Percentiles rank a stretch among this genome's conserved stretches.
These are phyloP conservation scores for Penstemon newberryi DNA, from an alignment of 257 asterid species.

Conservation along the genomic window DNA sequence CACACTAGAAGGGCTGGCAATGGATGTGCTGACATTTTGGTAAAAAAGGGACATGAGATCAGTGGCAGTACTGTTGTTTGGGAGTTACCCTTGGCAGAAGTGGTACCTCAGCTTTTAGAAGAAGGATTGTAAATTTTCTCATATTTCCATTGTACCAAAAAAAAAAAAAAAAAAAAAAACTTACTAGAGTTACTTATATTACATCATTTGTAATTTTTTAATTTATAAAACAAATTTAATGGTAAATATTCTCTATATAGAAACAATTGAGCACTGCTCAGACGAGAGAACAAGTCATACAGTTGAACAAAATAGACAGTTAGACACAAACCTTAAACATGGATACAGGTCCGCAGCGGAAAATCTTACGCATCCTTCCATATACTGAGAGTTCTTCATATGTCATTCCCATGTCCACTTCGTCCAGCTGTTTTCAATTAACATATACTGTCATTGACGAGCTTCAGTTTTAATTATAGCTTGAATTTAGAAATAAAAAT, in stretches of 20 bases:
- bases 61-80: no score
- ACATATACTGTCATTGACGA: constrained; percentile 19
- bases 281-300: background rate
- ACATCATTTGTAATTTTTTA: background rate
- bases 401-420: constrained; percentile 98
- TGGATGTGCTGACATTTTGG: no score
- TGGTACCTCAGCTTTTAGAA: no score
- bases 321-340: constrained; percentile 79
- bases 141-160: no score
- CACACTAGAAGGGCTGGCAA: no score
- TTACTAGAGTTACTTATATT: background rate
- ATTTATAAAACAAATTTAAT: background rate
- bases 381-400: constrained; percentile 89
- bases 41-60: no score
- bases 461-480: no score
- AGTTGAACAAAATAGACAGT: constrained; percentile 1
- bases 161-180: background rate
- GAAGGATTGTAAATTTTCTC: no score
- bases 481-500: no score
- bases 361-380: constrained; percentile 91
- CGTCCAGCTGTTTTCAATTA: constrained; percentile 69
- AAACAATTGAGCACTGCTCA: constrained; percentile 14
- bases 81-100: no score
- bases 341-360: constrained; percentile 94
- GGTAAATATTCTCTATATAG: background rate